Percentiles rank a stretch among this genome's conserved stretches.
phyloP scores from a whole-genome alignment of 2,329 filamentous ascomycete species.

The Fusarium sp. region DNA sequence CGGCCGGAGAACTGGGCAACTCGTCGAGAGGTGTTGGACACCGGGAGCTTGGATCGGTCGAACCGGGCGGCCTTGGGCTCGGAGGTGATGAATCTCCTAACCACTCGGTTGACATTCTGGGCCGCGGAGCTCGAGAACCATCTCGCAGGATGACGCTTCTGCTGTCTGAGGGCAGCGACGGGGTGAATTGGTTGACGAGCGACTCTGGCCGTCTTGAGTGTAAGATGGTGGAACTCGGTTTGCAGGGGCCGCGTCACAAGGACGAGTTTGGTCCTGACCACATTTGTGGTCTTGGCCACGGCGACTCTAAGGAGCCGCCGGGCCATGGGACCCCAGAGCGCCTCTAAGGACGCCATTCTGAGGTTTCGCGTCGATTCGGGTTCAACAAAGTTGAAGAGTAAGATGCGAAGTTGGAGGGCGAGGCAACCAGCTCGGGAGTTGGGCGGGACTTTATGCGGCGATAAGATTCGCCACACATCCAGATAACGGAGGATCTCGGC shows the following conservation, averaged over 20 bases:
- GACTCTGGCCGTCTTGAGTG: slow-evolving; percentile 58
- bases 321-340: slow-evolving; percentile 71
- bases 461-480: slow-evolving; percentile 49
- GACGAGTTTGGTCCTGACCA: slow-evolving; percentile 66
- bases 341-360: slow-evolving; percentile 71
- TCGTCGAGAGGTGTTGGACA: slow-evolving; percentile 65
- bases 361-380: slow-evolving; percentile 43
- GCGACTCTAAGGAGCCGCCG: slow-evolving; percentile 69
- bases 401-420: slow-evolving; percentile 37
- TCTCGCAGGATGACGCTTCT: slow-evolving; percentile 56
- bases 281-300: slow-evolving; percentile 66
- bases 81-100: slow-evolving; percentile 68
- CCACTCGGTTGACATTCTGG: slow-evolving; percentile 60
- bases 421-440: slow-evolving; percentile 27
- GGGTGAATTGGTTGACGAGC: slow-evolving; percentile 69
- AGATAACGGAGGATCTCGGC: slow-evolving; percentile 43
- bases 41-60: slow-evolving; percentile 66
- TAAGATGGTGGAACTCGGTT: slow-evolving; percentile 63
- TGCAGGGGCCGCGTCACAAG: slow-evolving; percentile 62
- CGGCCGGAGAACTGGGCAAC: slow-evolving; percentile 78
- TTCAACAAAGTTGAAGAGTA: slow-evolving; percentile 40
- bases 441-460: slow-evolving; percentile 46
- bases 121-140: slow-evolving; percentile 65
- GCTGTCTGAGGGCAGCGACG: slow-evolving; percentile 67
- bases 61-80: slow-evolving; percentile 55